Conservation (phyloP, 169 alveolate species). For the Plasmodium falciparum region DNA sequence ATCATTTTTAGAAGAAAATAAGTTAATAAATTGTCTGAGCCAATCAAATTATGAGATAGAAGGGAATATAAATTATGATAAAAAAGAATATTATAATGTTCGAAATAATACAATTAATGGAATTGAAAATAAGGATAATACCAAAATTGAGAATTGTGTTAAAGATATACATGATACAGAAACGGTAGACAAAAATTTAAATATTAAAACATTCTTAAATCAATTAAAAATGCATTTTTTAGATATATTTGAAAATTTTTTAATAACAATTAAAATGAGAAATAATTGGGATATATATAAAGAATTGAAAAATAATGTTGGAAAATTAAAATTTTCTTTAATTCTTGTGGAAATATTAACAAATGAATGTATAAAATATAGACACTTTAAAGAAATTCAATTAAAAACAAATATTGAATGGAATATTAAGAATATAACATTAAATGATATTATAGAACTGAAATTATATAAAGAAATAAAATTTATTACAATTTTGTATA, state of each 20-base stretch:
- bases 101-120: background rate
- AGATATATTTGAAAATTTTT: constrained; percentile 56
- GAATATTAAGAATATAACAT: constrained; percentile 59
- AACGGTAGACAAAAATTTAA: constrained; percentile 17
- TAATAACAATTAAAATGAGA: constrained; percentile 60
- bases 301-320: constrained; percentile 71
- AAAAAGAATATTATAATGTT: background rate
- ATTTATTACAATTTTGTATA: constrained; percentile 52
- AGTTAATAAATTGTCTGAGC: background rate
- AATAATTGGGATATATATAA: constrained; percentile 74
- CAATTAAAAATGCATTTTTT: constrained; percentile 46
- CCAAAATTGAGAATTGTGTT: background rate
- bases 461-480: constrained; percentile 69
- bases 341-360: constrained; percentile 74
- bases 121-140: background rate
- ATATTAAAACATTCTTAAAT: constrained; percentile 47
- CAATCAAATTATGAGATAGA: background rate
- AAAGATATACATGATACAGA: constrained; percentile 1
- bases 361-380: constrained; percentile 64
- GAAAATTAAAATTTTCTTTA: constrained; percentile 64
- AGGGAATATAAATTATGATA: background rate
- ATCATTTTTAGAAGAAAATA: constrained; percentile 21
- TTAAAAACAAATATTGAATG: constrained; percentile 59
- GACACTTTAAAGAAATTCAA: constrained; percentile 74
- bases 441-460: constrained; percentile 63